Base-by-base conservation (phyloP, 495 filamentous ascomycete species). In the Podospora conica region DNA sequence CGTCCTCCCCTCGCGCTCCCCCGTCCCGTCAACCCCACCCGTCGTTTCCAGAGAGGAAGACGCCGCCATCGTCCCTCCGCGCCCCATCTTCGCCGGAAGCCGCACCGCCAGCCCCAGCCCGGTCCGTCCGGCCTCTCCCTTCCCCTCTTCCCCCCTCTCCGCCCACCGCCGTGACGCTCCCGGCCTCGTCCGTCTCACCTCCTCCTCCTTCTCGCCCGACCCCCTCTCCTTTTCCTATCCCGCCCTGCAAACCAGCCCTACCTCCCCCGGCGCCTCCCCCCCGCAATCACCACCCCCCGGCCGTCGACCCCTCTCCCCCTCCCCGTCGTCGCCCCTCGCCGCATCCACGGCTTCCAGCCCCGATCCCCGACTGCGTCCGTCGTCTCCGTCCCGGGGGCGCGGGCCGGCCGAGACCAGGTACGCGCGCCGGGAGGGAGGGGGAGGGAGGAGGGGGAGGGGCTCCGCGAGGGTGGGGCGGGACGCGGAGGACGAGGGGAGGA, bases 381-480 rank as follows among this genome's bases (percentile, higher is more conserved):
- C 58, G 8, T 27, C 64, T 9, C 33, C 33, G 23, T n/a, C 78
- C n/a, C 79, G 78, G 2, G 70, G 74, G 9, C 61, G 76, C 2
- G 71, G 68, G 20, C 57, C 65, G 1, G 66, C 74, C 10, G 76
- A 78, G 11, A 80, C 79, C 6, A 78, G 73, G 58, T 82, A 82
- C 64, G 70, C 72, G 55, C 70, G 76, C 12, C 79, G 74, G 65
- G 73, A 68, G 29, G 68, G 76, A 53, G 40, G 28, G 9, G 31
- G 11, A 12, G 31, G 33, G 15, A n/a, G 40, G 6, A n/a, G 15
- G 18, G 33, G 33, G 0, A 48, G 40, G 18, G 40, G 40, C 9
- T 29, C 28, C 9, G 1, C 9, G 4, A 48, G 40, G 40, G 1
- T 29, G 28, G 18, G 40, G 15, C 40, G 40, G 0, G 40, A n/a